phyloP scores from a whole-genome alignment of 2,329 filamentous ascomycete genomes.

The Dactylellina sp. region DNA sequence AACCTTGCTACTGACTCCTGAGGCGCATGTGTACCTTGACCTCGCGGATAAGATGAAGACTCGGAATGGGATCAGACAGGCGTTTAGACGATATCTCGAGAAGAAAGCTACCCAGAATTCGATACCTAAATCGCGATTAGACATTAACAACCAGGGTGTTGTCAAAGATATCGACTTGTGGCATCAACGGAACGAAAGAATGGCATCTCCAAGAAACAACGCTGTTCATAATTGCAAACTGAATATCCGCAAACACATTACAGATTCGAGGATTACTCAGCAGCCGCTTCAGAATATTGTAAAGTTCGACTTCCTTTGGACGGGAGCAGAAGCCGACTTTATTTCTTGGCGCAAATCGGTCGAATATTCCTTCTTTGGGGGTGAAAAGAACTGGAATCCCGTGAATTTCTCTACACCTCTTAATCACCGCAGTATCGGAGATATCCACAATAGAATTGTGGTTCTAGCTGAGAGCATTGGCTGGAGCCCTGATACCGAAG shows the following conservation, averaged over 20 bases:
- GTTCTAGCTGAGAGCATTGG: slow-evolving; percentile 46
- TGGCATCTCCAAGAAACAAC: slow-evolving; percentile 6
- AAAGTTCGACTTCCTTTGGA: slow-evolving; percentile 16
- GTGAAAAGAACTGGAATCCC: slow-evolving; percentile 22
- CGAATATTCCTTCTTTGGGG: slow-evolving; percentile 33
- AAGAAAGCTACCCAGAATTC: not conserved
- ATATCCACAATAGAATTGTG: slow-evolving; percentile 43
- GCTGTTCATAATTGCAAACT: slow-evolving; percentile 20
- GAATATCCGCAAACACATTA: not conserved
- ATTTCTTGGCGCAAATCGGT: slow-evolving; percentile 8
- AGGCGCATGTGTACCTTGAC: not conserved
- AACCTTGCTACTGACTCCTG: not conserved
- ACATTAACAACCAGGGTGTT: not conserved
- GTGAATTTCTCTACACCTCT: slow-evolving; percentile 6
- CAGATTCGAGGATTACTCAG: not conserved
- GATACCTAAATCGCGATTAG: not conserved
- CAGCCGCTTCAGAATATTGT: not conserved
- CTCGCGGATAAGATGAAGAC: slow-evolving; percentile 15
- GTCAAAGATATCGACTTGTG: not conserved
- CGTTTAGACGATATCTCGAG: slow-evolving; percentile 20
- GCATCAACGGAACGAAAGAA: not conserved
- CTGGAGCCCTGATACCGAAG: slow-evolving; percentile 23
- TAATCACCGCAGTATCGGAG: not conserved
- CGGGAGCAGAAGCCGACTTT: not conserved
- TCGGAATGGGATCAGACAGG: slow-evolving; percentile 12